Evolutionary conservation across 2,329 filamentous ascomycete genomes (phyloP).

Genomic region (Xylariaceae sp.): DNA sequence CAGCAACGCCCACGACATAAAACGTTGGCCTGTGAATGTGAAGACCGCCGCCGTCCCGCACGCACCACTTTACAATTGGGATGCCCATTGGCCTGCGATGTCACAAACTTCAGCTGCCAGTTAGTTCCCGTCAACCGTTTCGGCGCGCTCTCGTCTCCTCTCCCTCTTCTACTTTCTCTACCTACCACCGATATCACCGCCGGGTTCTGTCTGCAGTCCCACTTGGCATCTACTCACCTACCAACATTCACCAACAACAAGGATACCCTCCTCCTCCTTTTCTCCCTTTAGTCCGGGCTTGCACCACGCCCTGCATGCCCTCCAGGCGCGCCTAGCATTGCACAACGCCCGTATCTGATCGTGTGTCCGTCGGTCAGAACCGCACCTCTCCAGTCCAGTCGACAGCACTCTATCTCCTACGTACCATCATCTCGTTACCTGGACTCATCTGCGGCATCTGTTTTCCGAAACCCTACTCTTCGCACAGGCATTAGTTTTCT

Average conservation of each 20-base stretch:
- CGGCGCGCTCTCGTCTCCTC: slow-evolving; percentile 15
- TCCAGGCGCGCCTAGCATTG: slow-evolving; percentile 7
- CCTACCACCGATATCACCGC: slow-evolving; percentile 1
- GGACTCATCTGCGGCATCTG: slow-evolving; percentile 5
- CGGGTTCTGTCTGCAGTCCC: background rate
- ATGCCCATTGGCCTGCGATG: slow-evolving; percentile 26
- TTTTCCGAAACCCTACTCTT: slow-evolving; percentile 4
- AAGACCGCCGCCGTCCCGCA: slow-evolving; percentile 13
- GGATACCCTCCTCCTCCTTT: background rate
- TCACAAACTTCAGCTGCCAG: slow-evolving; percentile 26
- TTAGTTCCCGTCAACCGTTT: slow-evolving; percentile 23
- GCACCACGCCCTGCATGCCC: slow-evolving; percentile 9
- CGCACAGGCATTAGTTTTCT: slow-evolving; percentile 1
- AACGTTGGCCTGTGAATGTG: slow-evolving; percentile 4
- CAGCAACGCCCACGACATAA: slow-evolving; percentile 5
- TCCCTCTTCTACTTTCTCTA: slow-evolving; percentile 9
- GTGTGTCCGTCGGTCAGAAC: slow-evolving; percentile 10
- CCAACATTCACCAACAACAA: background rate
- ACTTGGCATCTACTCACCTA: background rate
- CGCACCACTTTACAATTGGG: slow-evolving; percentile 26
- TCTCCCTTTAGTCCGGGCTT: background rate
- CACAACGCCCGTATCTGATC: slow-evolving; percentile 5
- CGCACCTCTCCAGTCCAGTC: slow-evolving; percentile 11
- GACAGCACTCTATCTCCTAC: slow-evolving; percentile 7
- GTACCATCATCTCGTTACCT: slow-evolving; percentile 1